Conservation (phyloP, 75 land plant genomes). For the Gnetum montanum region DNA sequence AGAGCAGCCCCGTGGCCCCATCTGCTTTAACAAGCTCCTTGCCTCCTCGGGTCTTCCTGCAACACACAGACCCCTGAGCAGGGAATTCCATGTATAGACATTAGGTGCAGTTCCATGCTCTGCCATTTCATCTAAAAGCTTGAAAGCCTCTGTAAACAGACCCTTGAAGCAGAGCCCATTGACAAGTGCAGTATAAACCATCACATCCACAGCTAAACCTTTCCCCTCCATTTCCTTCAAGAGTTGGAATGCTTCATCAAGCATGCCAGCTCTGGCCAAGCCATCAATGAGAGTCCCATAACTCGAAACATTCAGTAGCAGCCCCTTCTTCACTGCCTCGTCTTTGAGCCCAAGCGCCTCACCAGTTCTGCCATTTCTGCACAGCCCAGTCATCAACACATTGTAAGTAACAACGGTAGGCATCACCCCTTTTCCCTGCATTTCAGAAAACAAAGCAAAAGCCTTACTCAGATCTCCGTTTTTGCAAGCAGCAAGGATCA, state of each 20-base stretch:
- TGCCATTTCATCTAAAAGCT: constrained; percentile 43
- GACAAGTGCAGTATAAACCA: constrained; percentile 31
- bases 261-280: constrained; percentile 20
- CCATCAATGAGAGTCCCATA: constrained; percentile 34
- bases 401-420: constrained; percentile 29
- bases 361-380: constrained; percentile 24
- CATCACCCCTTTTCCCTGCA: constrained; percentile 15
- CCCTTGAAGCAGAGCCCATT: constrained; percentile 35
- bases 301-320: constrained; percentile 21
- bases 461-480: constrained; percentile 27
- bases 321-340: constrained; percentile 24
- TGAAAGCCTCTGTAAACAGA: constrained; percentile 42
- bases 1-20: constrained; percentile 43
- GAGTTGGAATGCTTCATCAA: constrained; percentile 21
- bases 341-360: constrained; percentile 19
- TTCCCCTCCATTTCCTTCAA: constrained; percentile 25
- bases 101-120: constrained; percentile 30
- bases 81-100: constrained; percentile 57
- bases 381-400: constrained; percentile 30
- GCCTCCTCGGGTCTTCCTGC: constrained; percentile 55
- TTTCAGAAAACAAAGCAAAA: constrained; percentile 15
- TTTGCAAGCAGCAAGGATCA: constrained; percentile 37
- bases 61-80: constrained; percentile 55
- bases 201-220: constrained; percentile 23
- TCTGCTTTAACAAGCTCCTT: constrained; percentile 39